Evolutionary conservation across 2,329 filamentous ascomycete genomes (phyloP).

Genomic region (Lachnellula subtilissima): DNA sequence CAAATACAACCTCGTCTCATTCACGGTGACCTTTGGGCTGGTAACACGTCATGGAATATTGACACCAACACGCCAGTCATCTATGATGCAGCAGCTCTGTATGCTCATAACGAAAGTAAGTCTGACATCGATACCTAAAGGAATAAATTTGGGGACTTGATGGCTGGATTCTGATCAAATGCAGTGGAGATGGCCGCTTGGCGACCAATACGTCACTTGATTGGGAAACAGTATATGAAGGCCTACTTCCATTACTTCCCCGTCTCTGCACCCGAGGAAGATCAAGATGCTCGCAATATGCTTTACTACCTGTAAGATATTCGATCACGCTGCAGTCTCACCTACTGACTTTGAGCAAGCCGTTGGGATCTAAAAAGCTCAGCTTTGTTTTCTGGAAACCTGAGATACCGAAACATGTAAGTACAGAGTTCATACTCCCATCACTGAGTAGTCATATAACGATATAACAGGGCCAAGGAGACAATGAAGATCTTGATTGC

Average conservation of each 20-base stretch:
- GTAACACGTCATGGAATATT: slow-evolving; percentile 11
- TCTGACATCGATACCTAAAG: background rate
- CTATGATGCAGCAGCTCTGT: slow-evolving; percentile 14
- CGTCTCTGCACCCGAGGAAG: slow-evolving; percentile 5
- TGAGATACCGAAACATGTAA: slow-evolving; percentile 7
- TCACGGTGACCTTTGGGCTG: slow-evolving; percentile 23
- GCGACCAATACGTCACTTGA: slow-evolving; percentile 1
- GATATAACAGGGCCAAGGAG: slow-evolving; percentile 2
- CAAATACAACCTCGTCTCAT: slow-evolving; percentile 16
- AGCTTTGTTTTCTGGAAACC: slow-evolving; percentile 3
- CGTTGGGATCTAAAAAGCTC: slow-evolving; percentile 8
- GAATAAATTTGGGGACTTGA: background rate
- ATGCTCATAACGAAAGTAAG: slow-evolving; percentile 31
- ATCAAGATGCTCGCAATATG: slow-evolving; percentile 6
- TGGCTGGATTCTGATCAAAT: background rate
- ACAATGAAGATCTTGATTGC: slow-evolving; percentile 6
- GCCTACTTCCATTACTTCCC: slow-evolving; percentile 6
- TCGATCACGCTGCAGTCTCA: background rate
- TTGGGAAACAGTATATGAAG: slow-evolving; percentile 2
- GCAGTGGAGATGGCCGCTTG: background rate
- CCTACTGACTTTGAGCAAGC: background rate
- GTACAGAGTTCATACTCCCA: background rate
- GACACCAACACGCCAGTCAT: slow-evolving; percentile 10
- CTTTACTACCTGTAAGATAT: slow-evolving; percentile 5
- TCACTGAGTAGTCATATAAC: background rate